These are phyloP conservation scores for Angomonas ambiguus DNA, from an alignment of 208 protist genomes.

Conservation along the genomic window DNA sequence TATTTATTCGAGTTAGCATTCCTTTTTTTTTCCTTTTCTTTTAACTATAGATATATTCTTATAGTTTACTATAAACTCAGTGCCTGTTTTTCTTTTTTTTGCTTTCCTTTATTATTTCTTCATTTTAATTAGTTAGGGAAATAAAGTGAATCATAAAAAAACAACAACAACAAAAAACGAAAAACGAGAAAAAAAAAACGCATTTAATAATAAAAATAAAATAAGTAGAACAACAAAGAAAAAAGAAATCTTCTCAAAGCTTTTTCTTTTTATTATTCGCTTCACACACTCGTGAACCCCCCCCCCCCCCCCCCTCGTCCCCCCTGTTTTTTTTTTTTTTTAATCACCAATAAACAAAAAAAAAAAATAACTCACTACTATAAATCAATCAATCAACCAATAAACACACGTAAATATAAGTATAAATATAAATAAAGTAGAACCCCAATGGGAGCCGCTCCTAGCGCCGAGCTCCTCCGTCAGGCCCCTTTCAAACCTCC, in stretches of 20 bases:
- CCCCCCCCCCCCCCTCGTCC: neutral
- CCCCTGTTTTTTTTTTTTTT: neutral
- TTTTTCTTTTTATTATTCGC: no score
- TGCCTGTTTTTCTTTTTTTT: neutral
- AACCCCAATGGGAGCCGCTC: conserved; percentile 55
- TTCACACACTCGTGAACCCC: neutral
- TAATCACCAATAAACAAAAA: neutral
- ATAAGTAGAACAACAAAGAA: no score
- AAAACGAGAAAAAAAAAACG: no score
- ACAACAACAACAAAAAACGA: conserved; percentile 2
- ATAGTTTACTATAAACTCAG: neutral
- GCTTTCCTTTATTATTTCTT: neutral
- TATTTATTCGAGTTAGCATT: neutral
- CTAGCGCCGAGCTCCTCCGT: conserved; percentile 45
- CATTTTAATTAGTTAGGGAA: neutral
- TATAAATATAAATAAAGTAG: neutral
- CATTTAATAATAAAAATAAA: no score
- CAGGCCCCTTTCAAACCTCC: conserved; percentile 40
- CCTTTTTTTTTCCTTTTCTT: conserved; percentile 12
- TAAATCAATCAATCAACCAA: no score
- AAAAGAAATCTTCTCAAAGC: no score
- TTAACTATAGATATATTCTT: neutral
- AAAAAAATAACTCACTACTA: neutral
- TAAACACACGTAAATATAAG: conserved; percentile 7
- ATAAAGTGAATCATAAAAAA: neutral